Percentiles rank a stretch among this genome's conserved stretches.
Evolutionary conservation across 768 basidiomycete species (phyloP).

Genomic region (Phlebiopsis gigantea): DNA sequence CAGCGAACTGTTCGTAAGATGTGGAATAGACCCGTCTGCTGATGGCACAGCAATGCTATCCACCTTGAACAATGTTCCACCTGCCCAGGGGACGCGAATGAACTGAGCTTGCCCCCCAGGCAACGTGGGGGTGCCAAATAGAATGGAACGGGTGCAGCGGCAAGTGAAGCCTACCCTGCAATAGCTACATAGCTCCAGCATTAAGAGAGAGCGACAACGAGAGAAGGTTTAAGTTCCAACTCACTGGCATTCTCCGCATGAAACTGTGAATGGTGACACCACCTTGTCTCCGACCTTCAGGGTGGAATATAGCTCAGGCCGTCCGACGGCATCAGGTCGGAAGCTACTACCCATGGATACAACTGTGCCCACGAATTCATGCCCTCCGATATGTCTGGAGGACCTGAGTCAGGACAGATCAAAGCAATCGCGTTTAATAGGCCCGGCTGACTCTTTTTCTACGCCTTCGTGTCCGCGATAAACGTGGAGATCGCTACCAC

Average conservation of each 20-base stretch:
- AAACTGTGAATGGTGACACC: constrained; percentile 76
- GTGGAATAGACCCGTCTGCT: not conserved
- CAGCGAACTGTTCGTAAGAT: constrained; percentile 52
- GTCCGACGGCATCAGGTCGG: constrained; percentile 32
- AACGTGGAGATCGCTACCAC: constrained; percentile 71
- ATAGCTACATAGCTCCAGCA: constrained; percentile 46
- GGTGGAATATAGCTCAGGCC: constrained; percentile 58
- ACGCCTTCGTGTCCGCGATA: constrained; percentile 62
- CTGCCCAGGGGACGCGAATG: constrained; percentile 72
- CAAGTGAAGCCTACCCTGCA: constrained; percentile 72
- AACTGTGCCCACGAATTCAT: constrained; percentile 75
- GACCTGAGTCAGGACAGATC: not conserved
- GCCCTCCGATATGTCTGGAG: constrained; percentile 59
- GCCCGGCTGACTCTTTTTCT: constrained; percentile 43
- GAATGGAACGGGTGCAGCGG: constrained; percentile 52
- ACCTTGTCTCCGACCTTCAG: constrained; percentile 72
- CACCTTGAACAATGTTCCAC: constrained; percentile 70
- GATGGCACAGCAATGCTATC: constrained; percentile 17
- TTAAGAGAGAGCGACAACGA: not conserved
- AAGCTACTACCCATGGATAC: constrained; percentile 62
- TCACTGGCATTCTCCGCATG: constrained; percentile 82
- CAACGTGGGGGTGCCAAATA: constrained; percentile 63
- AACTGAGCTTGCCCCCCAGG: constrained; percentile 80
- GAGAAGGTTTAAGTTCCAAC: constrained; percentile 20
- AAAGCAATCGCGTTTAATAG: too few species aligned